phyloP scores from a whole-genome alignment of 805 yeast species.

The Suhomyces sp. region DNA sequence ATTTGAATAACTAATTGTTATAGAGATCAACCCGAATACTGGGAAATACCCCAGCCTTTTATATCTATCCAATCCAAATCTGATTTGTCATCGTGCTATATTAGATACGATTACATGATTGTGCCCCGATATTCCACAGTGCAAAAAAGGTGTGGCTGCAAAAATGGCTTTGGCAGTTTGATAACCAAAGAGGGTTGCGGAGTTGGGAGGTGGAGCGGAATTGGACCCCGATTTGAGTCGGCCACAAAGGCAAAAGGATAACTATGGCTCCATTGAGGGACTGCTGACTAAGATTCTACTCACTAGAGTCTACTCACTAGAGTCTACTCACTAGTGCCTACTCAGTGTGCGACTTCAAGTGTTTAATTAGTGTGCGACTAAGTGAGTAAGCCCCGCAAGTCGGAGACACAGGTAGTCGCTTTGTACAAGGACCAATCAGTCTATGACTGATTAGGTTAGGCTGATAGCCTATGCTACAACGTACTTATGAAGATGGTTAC shows the following conservation, averaged over 20 bases:
- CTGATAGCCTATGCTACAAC: neutral
- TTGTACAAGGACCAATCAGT: too few species aligned
- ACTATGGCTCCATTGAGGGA: too few species aligned
- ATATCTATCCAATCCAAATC: neutral
- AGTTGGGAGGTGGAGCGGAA: neutral
- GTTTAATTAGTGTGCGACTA: too few species aligned
- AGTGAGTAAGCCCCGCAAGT: too few species aligned
- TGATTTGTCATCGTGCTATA: constrained; percentile 1
- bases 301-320: too few species aligned
- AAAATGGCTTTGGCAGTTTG: neutral
- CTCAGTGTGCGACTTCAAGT: too few species aligned
- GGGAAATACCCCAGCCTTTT: neutral
- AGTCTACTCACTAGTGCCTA: too few species aligned
- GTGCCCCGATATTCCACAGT: neutral
- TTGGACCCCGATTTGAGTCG: neutral
- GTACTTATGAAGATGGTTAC: too few species aligned
- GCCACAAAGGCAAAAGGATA: neutral
- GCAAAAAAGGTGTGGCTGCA: constrained; percentile 5
- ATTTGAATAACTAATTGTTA: neutral
- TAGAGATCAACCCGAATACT: neutral
- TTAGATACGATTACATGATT: neutral
- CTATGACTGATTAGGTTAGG: too few species aligned
- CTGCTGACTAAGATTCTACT: too few species aligned
- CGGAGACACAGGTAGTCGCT: too few species aligned
- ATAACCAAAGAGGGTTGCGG: neutral